A percentile compares a stretch with the other conserved stretches of the same genome.
Conservation (phyloP, 805 yeast genomes). For the Komagataella ulmi region DNA sequence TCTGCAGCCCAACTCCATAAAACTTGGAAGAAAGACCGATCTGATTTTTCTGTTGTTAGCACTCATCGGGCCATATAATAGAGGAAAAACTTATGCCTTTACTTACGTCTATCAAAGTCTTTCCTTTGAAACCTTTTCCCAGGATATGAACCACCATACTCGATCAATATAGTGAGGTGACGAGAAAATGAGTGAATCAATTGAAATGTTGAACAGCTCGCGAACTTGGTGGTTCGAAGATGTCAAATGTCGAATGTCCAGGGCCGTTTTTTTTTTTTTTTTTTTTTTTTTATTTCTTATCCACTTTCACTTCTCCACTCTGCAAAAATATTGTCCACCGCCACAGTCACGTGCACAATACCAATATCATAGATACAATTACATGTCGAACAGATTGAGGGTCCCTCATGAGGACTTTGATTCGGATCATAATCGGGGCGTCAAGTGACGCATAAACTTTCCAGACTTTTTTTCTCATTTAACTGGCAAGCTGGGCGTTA, state of each 20-base stretch:
- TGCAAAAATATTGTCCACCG: neutral
- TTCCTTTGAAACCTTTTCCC: conserved; percentile 36
- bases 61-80: neutral
- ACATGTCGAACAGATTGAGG: neutral
- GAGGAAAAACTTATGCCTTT: conserved; percentile 10
- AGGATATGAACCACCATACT: conserved; percentile 37
- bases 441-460: neutral
- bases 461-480: neutral
- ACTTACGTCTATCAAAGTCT: conserved; percentile 19
- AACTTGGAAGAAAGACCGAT: conserved; percentile 69
- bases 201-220: neutral
- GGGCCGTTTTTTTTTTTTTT: too few relatives aligned
- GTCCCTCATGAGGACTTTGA: neutral
- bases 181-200: neutral
- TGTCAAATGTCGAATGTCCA: neutral
- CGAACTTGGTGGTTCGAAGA: neutral
- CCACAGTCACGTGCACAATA: neutral
- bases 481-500: neutral
- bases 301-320: neutral
- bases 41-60: conserved; percentile 6
- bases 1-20: conserved; percentile 72
- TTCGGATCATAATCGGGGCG: neutral
- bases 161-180: neutral
- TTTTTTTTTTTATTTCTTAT: too few relatives aligned
- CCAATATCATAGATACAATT: neutral